These are phyloP conservation scores for Fragaria iinumae DNA, from an alignment of 306 rosid species.

Conservation along the genomic window DNA sequence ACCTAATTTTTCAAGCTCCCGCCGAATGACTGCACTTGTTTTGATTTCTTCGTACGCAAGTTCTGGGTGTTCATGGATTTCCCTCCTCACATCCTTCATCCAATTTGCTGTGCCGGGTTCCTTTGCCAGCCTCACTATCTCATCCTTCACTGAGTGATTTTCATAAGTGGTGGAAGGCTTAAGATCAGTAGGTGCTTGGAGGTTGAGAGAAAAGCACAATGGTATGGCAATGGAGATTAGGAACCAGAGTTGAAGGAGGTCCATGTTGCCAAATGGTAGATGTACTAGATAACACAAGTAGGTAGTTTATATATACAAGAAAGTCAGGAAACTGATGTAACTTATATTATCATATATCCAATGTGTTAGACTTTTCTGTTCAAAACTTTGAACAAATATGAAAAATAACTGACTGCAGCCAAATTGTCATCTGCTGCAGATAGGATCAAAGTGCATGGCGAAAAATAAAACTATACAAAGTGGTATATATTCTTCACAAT, in stretches of 20 bases:
- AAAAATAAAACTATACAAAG: not conserved
- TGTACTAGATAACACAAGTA: not conserved
- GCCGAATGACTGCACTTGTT: conserved; percentile 63
- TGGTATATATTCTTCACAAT: not conserved
- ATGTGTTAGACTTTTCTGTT: not conserved
- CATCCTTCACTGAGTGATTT: conserved; percentile 28
- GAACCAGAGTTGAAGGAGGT: conserved; percentile 15
- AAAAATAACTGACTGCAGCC: not conserved
- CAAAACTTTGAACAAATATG: not conserved
- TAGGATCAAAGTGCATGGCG: not conserved
- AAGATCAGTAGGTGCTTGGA: conserved; percentile 14
- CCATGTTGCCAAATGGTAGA: conserved; percentile 25
- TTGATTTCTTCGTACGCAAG: conserved; percentile 72
- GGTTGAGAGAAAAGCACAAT: conserved; percentile 33
- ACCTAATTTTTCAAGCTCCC: conserved; percentile 62
- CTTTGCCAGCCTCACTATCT: conserved; percentile 54
- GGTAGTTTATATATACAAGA: not conserved
- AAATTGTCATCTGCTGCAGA: not conserved
- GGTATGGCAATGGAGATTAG: conserved; percentile 33
- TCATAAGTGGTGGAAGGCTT: not conserved
- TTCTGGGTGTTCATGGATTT: conserved; percentile 82
- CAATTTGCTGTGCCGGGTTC: conserved; percentile 45
- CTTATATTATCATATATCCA: not conserved
- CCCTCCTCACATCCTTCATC: conserved; percentile 69
- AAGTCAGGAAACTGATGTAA: not conserved